Conservation (phyloP, 495 filamentous ascomycete genomes). For the Lophiostoma macrostomum region DNA sequence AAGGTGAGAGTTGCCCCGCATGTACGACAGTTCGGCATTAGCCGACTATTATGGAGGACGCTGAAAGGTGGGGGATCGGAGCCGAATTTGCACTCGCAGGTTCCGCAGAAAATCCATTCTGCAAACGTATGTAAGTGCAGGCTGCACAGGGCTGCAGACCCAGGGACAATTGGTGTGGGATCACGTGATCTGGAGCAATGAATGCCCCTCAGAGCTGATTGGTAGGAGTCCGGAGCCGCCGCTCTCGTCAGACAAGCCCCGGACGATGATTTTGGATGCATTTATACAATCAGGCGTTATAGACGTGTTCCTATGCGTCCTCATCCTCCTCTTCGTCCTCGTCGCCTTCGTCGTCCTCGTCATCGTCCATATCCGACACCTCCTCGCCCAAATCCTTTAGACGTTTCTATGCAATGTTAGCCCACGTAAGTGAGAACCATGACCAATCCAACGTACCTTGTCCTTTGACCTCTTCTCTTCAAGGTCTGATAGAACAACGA, state of each 20-base stretch:
- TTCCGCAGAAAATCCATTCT: no score
- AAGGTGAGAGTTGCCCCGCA: no score
- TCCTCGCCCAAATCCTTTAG: constrained; percentile 44
- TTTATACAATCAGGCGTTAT: background rate
- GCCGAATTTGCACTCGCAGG: no score
- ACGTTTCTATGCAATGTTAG: constrained; percentile 36
- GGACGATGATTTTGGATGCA: background rate
- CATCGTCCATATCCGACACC: constrained; percentile 41
- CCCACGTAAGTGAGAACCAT: background rate
- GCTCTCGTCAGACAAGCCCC: background rate
- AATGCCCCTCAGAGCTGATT: no score
- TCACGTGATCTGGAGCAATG: no score
- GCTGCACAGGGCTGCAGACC: no score
- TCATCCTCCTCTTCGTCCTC: constrained; percentile 32
- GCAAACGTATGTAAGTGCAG: no score
- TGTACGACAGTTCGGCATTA: no score
- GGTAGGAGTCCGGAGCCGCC: no score
- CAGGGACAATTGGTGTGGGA: no score
- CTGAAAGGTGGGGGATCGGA: no score
- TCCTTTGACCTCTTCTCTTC: constrained; percentile 43
- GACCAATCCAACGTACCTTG: constrained; percentile 26
- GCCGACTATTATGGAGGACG: no score
- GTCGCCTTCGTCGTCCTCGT: constrained; percentile 39
- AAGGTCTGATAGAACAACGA: constrained; percentile 42
- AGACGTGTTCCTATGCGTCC: constrained; percentile 11